Percentiles rank a stretch among this genome's conserved stretches.
Evolutionary conservation across 257 asterid genomes (phyloP).

Genomic region (Solanum acaule): DNA sequence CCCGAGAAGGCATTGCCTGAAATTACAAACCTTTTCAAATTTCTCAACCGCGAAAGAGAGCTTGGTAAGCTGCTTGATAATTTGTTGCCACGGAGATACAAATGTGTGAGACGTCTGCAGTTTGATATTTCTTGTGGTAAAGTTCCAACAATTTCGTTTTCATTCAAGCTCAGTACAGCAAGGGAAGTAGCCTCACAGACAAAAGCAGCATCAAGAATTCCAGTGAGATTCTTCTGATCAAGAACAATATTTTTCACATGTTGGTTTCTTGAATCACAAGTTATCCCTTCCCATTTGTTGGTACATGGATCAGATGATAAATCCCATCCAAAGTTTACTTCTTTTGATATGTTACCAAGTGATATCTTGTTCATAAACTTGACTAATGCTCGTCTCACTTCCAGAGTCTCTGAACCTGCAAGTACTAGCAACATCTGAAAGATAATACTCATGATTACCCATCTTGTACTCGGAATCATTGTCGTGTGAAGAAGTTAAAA

Average conservation of each 20-base stretch:
- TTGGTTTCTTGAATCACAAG: constrained; percentile 15
- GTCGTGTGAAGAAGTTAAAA: neutral
- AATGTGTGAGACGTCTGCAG: constrained; percentile 43
- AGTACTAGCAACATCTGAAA: constrained; percentile 4
- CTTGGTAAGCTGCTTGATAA: constrained; percentile 43
- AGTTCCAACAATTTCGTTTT: constrained; percentile 31
- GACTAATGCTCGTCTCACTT: constrained; percentile 35
- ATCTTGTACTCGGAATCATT: neutral
- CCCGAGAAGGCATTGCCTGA: constrained; percentile 55
- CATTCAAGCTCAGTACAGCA: constrained; percentile 45
- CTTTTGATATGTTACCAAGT: constrained; percentile 16
- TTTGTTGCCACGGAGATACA: constrained; percentile 36
- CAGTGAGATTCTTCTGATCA: constrained; percentile 32
- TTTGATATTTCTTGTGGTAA: constrained; percentile 43
- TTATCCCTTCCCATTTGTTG: constrained; percentile 47
- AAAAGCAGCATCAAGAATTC: constrained; percentile 36
- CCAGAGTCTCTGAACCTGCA: constrained; percentile 32
- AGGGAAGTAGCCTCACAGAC: constrained; percentile 33
- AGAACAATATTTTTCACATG: constrained; percentile 45
- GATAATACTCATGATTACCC: constrained; percentile 1
- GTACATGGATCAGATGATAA: constrained; percentile 53
- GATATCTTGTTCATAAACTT: constrained; percentile 40
- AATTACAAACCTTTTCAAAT: constrained; percentile 36
- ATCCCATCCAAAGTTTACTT: constrained; percentile 55
- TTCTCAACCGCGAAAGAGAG: constrained; percentile 32